Base-by-base conservation (phyloP, 257 asterid genomes). In the Haberlea rhodopensis region DNA sequence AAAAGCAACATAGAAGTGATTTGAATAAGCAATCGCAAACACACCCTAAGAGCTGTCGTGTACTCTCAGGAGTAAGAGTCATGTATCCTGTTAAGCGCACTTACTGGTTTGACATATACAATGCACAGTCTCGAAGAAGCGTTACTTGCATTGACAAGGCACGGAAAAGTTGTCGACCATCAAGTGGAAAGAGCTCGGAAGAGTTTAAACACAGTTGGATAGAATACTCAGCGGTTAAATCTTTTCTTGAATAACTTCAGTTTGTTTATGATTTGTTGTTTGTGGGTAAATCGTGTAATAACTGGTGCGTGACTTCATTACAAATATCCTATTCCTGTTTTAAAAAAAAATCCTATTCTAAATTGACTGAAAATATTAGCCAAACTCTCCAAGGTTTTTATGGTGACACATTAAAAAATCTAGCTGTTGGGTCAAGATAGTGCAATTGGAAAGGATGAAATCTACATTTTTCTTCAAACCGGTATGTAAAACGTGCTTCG, bases 61-160 rank as follows among this genome's bases (percentile, higher is more conserved):
- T 79, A 60, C 74, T 79, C 24, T 79, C 84, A 16, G 84, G 81
- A 8, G 53, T 79, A 57, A 65, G 84, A 64, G 84, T 79, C 16
- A 76, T 79, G 81, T 79, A 75, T 71, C 79, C 79, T 32, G 84
- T 79, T 13, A 79, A 72, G 71, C 76, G 79, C 64, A 72, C 81
- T 8, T 79, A 76, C 54, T 79, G 79, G 79, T 79, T 76, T 70
- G 84, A 79, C 71, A 79, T 79, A 22, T 79, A 73, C 73, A 79
- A 76, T 79, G 84, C 76, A 58, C 10, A 23, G 54, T 43, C 20
- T 43, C 51, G 51, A 2, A 43, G 51, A n/a, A n/a, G n/a, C n/a
- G 51, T 43, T 16, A n/a, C n/a, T n/a, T n/a, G 51, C 51, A 43
- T 43, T 5, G 51, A 43, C 19, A 43, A 43, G 51, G 51, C 20